Evolutionary conservation across 2,329 filamentous ascomycete species (phyloP), one percentile per base, ranked within the genome.

Genomic region (Ascochyta fabae): DNA sequence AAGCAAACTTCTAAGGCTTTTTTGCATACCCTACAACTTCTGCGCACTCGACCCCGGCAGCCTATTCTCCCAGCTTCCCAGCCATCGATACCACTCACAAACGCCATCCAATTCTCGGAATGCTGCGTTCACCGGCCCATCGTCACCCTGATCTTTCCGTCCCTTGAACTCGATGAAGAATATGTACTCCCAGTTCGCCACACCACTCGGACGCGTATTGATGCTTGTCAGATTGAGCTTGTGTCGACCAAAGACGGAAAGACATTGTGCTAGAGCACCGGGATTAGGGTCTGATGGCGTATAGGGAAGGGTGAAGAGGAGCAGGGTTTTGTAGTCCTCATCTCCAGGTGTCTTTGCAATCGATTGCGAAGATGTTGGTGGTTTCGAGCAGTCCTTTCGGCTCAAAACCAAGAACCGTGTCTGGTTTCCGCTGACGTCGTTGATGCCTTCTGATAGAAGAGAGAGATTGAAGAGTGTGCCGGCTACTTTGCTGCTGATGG

Each of bases 121-220:
- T 24, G 86, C 88, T 22, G 76, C 77, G 55, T 84, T 81, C 15
- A 92, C 87, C 58, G 81, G 80, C 48, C 83, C 80, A 2, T 80
- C 79, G 65, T 51, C 58, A 0, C 86, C 85, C 12, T 91, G 87
- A 56, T 81, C 80, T 62, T 77, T 78, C 72, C 86, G 83, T 1
- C 89, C 88, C 72, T 89, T 85, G 67, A 96, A 92, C 80, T 98
- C 94, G 27, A 97, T 88, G 71, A 98, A 93, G 78, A 98, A 97
- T 34, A 97, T 85, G 77, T 98, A 98, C 73, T 96, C 88, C 85
- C 96, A 98, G 19, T 89, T 86, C 64, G 80, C 78, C 35, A 84
- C 80, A 52, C 90, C 84, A 67, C 90, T 92, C 5, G 94, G 94
- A 61, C 94, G 79, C 62, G 90, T 92, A 72, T 92, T 93, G 75